A percentile compares a stretch with the other conserved stretches of the same genome.
phyloP scores from a whole-genome alignment of 2,329 filamentous ascomycete species.

The Alternaria longipes region DNA sequence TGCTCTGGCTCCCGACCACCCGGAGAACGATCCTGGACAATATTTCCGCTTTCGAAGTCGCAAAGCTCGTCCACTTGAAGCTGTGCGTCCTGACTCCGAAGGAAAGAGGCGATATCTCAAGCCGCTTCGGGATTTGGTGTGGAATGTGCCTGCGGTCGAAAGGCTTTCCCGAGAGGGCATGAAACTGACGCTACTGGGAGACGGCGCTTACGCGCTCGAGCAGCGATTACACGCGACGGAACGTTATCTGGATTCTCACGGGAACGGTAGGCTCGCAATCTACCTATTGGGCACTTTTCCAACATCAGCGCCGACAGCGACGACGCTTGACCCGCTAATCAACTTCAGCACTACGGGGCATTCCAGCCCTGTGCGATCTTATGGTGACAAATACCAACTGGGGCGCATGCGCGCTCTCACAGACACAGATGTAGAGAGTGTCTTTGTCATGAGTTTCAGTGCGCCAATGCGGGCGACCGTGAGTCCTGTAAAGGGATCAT shows the following conservation, averaged over 20 bases:
- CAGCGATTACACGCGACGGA: slow-evolving; percentile 2
- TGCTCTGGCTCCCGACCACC: slow-evolving; percentile 3
- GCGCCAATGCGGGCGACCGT: background rate
- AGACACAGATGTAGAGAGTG: background rate
- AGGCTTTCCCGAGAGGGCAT: slow-evolving; percentile 3
- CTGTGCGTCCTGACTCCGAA: background rate
- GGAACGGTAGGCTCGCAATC: background rate
- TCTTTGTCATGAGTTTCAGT: slow-evolving; percentile 10
- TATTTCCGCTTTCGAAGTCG: slow-evolving; percentile 1
- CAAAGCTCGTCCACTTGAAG: slow-evolving; percentile 2
- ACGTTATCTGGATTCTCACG: background rate
- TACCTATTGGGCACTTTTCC: slow-evolving; percentile 1
- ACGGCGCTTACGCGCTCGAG: slow-evolving; percentile 3
- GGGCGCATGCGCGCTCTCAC: background rate
- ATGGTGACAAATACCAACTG: slow-evolving; percentile 7
- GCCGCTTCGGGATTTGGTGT: slow-evolving; percentile 2
- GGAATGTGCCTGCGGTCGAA: background rate
- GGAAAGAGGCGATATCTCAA: slow-evolving; percentile 4
- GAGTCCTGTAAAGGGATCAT: background rate
- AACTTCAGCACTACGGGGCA: background rate
- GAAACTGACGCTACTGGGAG: slow-evolving; percentile 2
- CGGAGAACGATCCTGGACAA: slow-evolving; percentile 3
- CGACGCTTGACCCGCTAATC: background rate
- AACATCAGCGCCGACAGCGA: background rate
- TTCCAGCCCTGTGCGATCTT: background rate